Conservation (phyloP, 2,329 filamentous ascomycete genomes). For the Polytolypa hystricis region DNA sequence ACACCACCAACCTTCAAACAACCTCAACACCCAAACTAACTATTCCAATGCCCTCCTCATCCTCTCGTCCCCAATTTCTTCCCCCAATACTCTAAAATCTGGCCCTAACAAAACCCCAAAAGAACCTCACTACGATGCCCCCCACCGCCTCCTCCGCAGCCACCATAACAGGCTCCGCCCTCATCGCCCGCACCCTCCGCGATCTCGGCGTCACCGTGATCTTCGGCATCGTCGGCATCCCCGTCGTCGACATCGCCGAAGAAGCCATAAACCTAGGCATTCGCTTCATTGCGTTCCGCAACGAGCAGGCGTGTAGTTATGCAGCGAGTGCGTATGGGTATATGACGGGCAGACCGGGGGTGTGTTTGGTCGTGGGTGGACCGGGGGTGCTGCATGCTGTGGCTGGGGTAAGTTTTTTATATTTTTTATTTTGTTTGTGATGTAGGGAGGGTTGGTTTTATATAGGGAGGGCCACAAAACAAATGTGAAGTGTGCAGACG, state of each 20-base stretch:
- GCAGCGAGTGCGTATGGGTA: conserved; percentile 50
- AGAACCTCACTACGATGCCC: conserved; percentile 1
- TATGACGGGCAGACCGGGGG: conserved; percentile 44
- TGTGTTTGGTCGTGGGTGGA: conserved; percentile 49
- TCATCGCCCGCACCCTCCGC: conserved; percentile 39
- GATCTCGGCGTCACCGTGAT: conserved; percentile 40
- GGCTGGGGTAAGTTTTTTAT: conserved; percentile 37
- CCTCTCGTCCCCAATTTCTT: no score
- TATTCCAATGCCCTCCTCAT: no score
- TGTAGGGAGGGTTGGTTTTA: not conserved
- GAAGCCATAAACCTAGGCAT: conserved; percentile 47
- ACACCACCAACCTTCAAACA: no score
- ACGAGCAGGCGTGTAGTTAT: conserved; percentile 49
- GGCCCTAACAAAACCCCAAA: no score
- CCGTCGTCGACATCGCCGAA: conserved; percentile 47
- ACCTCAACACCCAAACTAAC: no score
- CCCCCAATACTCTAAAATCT: no score
- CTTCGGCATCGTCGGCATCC: conserved; percentile 45
- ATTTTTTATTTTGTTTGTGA: conserved; percentile 4
- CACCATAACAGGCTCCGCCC: conserved; percentile 29
- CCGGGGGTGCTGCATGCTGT: conserved; percentile 49
- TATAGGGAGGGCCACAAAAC: not conserved
- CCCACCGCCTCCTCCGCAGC: conserved; percentile 15
- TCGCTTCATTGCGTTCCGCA: conserved; percentile 47
- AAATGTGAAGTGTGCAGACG: no score